Conservation (phyloP, 2,329 filamentous ascomycete species). For the Colletotrichum truncatum region DNA sequence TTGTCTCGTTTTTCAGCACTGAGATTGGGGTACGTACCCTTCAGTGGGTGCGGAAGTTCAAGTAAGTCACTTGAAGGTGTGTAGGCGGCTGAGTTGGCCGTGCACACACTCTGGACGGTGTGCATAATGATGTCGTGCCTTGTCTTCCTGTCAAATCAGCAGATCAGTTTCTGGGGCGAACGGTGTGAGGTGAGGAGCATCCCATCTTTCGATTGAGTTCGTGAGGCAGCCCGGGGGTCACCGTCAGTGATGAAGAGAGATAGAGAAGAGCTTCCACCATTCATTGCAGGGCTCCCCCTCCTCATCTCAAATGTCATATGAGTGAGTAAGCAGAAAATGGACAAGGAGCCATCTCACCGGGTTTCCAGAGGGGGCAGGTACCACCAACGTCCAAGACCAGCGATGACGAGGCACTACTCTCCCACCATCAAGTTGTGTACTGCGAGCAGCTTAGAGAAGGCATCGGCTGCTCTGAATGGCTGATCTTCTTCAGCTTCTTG, state of each 20-base stretch:
- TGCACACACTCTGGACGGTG: conserved; percentile 3
- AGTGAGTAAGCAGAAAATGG: neutral
- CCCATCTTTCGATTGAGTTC: conserved; percentile 24
- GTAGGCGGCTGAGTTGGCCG: neutral
- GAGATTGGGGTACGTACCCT: conserved; percentile 5
- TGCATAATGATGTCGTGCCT: neutral
- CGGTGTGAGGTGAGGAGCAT: conserved; percentile 4
- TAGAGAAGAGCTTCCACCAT: no score
- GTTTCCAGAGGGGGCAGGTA: conserved; percentile 21
- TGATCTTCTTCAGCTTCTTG: conserved; percentile 12
- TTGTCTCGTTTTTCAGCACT: neutral
- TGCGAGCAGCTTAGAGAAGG: neutral
- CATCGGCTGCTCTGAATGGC: neutral
- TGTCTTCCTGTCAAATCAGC: conserved; percentile 2
- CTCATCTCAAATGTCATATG: neutral
- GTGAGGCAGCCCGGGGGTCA: conserved; percentile 3
- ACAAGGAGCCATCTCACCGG: conserved; percentile 3
- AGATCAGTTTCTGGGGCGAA: neutral
- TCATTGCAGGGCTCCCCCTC: no score
- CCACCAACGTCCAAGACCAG: conserved; percentile 11
- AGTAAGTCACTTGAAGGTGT: neutral
- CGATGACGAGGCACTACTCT: conserved; percentile 15
- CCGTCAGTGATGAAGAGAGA: no score
- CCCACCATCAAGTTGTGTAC: no score
- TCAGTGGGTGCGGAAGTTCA: neutral